Percentiles rank a stretch among this genome's conserved stretches.
Conservation (phyloP, 176 grass and related monocot genomes). For the Olyra latifolia region DNA sequence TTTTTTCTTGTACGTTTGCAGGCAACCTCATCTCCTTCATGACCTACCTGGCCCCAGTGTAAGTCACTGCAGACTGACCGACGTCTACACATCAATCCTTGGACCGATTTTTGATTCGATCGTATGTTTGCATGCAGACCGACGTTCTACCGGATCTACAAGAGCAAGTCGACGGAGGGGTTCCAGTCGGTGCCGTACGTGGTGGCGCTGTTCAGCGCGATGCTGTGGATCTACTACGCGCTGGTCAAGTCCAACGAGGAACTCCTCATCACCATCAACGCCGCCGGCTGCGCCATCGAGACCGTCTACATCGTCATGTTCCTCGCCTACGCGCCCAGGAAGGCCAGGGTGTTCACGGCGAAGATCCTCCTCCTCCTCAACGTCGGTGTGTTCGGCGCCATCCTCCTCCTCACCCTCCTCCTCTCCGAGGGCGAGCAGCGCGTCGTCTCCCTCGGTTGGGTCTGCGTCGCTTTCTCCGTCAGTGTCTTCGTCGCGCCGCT, state of each 20-base stretch:
- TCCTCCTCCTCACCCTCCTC: conserved; percentile 57
- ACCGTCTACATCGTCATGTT: conserved; percentile 71
- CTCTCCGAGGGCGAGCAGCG: conserved; percentile 35
- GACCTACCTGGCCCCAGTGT: conserved; percentile 76
- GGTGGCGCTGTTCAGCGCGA: conserved; percentile 70
- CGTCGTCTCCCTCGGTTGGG: conserved; percentile 54
- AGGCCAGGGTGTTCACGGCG: conserved; percentile 52
- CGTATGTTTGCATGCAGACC: conserved; percentile 26
- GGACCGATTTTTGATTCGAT: neutral
- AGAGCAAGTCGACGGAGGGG: conserved; percentile 63
- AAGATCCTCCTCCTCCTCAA: conserved; percentile 67
- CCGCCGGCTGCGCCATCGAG: conserved; percentile 67
- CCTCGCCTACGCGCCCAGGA: conserved; percentile 58
- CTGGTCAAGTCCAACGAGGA: conserved; percentile 57
- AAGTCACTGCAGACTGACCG: conserved; percentile 9
- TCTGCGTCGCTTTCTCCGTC: conserved; percentile 73
- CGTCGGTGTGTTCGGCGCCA: conserved; percentile 52
- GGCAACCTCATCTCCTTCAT: conserved; percentile 88
- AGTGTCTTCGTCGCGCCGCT: conserved; percentile 78
- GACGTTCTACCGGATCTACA: conserved; percentile 73
- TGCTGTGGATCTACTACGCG: conserved; percentile 86
- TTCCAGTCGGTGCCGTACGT: conserved; percentile 84
- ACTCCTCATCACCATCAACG: conserved; percentile 83
- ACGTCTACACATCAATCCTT: neutral
- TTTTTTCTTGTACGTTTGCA: conserved; percentile 32